Conservation (phyloP, 2,329 filamentous ascomycete species). For the Fusarium chuoi region DNA sequence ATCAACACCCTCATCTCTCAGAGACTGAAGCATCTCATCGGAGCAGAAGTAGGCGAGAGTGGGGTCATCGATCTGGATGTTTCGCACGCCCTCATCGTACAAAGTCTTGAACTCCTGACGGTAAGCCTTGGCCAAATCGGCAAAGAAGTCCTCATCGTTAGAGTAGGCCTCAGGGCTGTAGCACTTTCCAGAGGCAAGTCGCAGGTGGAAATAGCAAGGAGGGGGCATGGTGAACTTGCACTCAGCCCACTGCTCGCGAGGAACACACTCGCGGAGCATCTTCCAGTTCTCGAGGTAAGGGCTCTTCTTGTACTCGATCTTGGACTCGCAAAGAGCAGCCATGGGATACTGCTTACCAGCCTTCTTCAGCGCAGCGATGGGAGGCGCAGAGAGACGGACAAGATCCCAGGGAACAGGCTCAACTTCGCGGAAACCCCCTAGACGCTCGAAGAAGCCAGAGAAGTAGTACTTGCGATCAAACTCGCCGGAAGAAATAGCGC, state of each 20-base stretch:
- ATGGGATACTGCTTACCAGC: slow-evolving; percentile 52
- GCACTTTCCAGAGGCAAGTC: slow-evolving; percentile 61
- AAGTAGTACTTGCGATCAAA: slow-evolving; percentile 66
- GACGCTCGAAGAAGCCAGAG: slow-evolving; percentile 60
- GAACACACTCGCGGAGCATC: slow-evolving; percentile 55
- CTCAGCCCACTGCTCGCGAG: slow-evolving; percentile 68
- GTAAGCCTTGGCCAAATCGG: slow-evolving; percentile 66
- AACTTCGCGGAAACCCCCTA: slow-evolving; percentile 53
- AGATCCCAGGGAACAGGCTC: slow-evolving; percentile 53
- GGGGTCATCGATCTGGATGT: slow-evolving; percentile 71
- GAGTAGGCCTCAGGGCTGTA: slow-evolving; percentile 63
- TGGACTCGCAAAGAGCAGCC: slow-evolving; percentile 55
- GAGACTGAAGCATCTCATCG: slow-evolving; percentile 71
- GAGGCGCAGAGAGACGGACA: slow-evolving; percentile 51
- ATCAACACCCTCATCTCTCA: slow-evolving; percentile 65
- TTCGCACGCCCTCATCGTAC: slow-evolving; percentile 65
- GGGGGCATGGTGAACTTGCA: slow-evolving; percentile 76
- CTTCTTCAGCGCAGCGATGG: slow-evolving; percentile 53
- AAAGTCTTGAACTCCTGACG: slow-evolving; percentile 64
- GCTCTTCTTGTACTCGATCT: slow-evolving; percentile 54
- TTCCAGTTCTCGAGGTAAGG: slow-evolving; percentile 58
- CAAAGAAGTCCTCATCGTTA: slow-evolving; percentile 66
- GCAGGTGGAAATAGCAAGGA: slow-evolving; percentile 73
- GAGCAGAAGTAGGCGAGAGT: slow-evolving; percentile 75
- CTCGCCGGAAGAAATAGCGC: slow-evolving; percentile 75